Conservation (phyloP, 2,329 filamentous ascomycete species). For the Xylariales sp. region DNA sequence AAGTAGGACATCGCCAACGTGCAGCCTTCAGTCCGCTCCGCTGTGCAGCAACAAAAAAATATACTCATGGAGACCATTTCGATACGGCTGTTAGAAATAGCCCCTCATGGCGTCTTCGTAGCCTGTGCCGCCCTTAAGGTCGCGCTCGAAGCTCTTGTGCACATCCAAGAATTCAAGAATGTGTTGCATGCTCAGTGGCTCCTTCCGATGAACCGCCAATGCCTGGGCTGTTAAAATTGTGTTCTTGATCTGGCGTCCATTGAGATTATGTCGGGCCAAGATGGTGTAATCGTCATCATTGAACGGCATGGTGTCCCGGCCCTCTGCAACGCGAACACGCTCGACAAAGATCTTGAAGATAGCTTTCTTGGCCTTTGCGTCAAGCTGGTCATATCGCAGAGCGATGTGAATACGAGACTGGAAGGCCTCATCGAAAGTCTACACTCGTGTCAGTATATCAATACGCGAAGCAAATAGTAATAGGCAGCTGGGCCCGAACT, state of each 20-base stretch:
- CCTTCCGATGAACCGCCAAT: constrained; percentile 70
- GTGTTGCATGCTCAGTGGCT: constrained; percentile 70
- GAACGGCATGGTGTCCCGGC: constrained; percentile 37
- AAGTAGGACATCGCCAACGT: too few relatives aligned
- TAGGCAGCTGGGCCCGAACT: too few relatives aligned
- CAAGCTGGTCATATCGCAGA: constrained; percentile 73
- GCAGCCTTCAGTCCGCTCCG: too few relatives aligned
- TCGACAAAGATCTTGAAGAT: constrained; percentile 85
- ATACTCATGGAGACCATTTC: too few relatives aligned
- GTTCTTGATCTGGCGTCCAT: constrained; percentile 77
- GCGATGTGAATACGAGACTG: constrained; percentile 84
- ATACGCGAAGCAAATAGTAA: neutral
- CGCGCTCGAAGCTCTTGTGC: constrained; percentile 75
- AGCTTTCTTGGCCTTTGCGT: constrained; percentile 65
- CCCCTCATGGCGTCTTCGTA: constrained; percentile 82
- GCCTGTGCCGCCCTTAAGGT: constrained; percentile 75
- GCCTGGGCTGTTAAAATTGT: constrained; percentile 79
- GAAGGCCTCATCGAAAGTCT: constrained; percentile 88
- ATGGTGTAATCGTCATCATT: constrained; percentile 62
- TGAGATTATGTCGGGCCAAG: constrained; percentile 62
- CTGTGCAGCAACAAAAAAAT: too few relatives aligned
- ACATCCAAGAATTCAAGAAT: constrained; percentile 81
- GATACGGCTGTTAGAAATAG: constrained; percentile 56
- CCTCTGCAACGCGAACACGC: constrained; percentile 61
- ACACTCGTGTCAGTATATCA: constrained; percentile 8